Base-by-base conservation (phyloP, 192 early-diverging fungal genomes). In the Spizellomyces sp. region DNA sequence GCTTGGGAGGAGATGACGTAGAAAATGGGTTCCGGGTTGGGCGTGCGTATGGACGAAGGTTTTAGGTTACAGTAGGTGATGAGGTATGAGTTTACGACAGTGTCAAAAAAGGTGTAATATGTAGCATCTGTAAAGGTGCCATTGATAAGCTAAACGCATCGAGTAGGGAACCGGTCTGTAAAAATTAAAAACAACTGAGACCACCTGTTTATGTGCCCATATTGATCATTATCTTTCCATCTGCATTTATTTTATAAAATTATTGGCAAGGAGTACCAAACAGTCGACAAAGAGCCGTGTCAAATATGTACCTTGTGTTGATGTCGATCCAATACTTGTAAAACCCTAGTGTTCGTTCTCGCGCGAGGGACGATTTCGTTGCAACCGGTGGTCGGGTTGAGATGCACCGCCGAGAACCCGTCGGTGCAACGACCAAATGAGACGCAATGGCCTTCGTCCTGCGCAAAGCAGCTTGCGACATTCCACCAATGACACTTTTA, bases 211-310 rank as follows among this genome's bases (percentile, higher is more conserved):
- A 88, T 69, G 69, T 88, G 87, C 14, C 84, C 82, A 64, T 88
- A 88, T 41, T 83, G 81, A 60, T 88, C 87, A 47, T 87, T 88
- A 56, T 88, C 87, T 41, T 77, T 77, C 87, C 87, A 88, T 48
- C 83, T 72, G 59, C 4, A 19, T 2, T 54, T 54, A 36, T 2
- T 36, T 36, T 3, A 36, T 36, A 36, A 3, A 2, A 36, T 36
- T 36, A 36, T 36, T 36, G 3, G n/a, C n/a, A n/a, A n/a, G n/a
- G n/a, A n/a, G n/a, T n/a, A n/a, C n/a, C n/a, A 0, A 36, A 36
- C 27, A 36, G 27, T 36, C 27, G 27, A 36, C 27, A 36, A 36
- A 36, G 27, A 36, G 27, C 27, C 27, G 27, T 36, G 27, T 36
- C 27, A 36, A 36, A 36, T 3, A 36, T 36, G 27, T 36, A 36